These are phyloP conservation scores for Talaromyces albobiverticillius DNA, from an alignment of 2,329 filamentous ascomycete genomes.

Conservation along the genomic window DNA sequence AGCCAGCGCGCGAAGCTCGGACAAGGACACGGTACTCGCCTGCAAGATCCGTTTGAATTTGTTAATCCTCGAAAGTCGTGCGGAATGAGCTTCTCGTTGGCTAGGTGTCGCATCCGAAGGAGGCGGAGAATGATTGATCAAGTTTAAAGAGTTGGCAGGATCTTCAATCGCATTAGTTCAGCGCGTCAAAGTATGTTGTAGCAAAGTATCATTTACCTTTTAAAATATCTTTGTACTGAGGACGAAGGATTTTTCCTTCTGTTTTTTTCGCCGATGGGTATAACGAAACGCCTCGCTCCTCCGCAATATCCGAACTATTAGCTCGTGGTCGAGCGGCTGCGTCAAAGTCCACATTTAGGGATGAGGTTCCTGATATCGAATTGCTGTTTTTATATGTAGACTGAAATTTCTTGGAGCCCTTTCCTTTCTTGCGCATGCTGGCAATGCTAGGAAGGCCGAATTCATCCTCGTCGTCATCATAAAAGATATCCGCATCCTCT, in stretches of 20 bases:
- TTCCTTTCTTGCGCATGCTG: constrained; percentile 75
- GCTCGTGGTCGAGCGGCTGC: constrained; percentile 57
- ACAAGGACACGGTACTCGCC: constrained; percentile 79
- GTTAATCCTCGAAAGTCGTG: constrained; percentile 89
- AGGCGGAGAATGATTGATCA: constrained; percentile 81
- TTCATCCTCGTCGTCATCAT: constrained; percentile 89
- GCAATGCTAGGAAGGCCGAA: constrained; percentile 91
- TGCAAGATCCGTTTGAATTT: constrained; percentile 97
- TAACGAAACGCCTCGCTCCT: constrained; percentile 75
- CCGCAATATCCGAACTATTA: constrained; percentile 90
- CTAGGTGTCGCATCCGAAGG: constrained; percentile 73
- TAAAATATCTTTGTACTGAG: constrained; percentile 96
- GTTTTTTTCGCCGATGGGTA: constrained; percentile 87
- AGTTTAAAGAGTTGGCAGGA: constrained; percentile 89
- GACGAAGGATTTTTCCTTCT: constrained; percentile 91
- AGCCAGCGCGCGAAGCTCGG: constrained; percentile 78
- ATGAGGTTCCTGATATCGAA: constrained; percentile 3
- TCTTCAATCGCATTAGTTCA: constrained; percentile 34
- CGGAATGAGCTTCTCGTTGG: constrained; percentile 80
- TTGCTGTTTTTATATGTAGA: constrained; percentile 29
- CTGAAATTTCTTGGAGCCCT: constrained; percentile 45
- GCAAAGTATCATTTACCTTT: constrained; percentile 48
- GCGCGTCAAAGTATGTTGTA: background rate
- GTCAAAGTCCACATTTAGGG: constrained; percentile 28
- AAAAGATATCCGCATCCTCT: constrained; percentile 68